Percentiles rank a stretch among this genome's conserved stretches.
Evolutionary conservation across 2,329 filamentous ascomycete genomes (phyloP).

Genomic region (Paracorniculantispora psalliotae): DNA sequence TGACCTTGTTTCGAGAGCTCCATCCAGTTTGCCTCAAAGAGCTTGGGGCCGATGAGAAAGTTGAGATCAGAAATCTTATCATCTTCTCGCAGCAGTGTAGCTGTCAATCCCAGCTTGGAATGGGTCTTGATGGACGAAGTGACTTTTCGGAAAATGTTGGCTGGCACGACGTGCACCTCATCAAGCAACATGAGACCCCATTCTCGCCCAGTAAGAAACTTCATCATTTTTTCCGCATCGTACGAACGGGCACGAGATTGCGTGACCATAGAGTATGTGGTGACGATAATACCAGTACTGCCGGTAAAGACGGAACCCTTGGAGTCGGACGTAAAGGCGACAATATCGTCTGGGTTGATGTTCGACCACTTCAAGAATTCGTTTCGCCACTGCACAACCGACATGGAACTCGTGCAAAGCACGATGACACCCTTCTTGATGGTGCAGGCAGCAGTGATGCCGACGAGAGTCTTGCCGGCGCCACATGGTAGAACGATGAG

Average conservation of each 20-base stretch:
- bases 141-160: conserved; percentile 92
- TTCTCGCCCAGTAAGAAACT: conserved; percentile 81
- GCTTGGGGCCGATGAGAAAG: conserved; percentile 92
- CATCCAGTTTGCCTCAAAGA: conserved; percentile 99
- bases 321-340: conserved; percentile 89
- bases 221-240: conserved; percentile 96
- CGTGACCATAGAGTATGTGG: conserved; percentile 98
- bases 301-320: conserved; percentile 75
- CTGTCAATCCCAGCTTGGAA: conserved; percentile 89
- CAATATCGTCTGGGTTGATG: conserved; percentile 85
- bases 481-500: conserved; percentile 97
- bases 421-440: conserved; percentile 97
- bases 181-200: conserved; percentile 98
- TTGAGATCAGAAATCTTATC: conserved; percentile 98
- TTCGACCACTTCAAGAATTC: conserved; percentile 99
- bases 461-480: conserved; percentile 93
- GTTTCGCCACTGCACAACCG: conserved; percentile 90
- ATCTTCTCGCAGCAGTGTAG: conserved; percentile 89
- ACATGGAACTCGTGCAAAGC: conserved; percentile 96
- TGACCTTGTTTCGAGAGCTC: conserved; percentile 94
- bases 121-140: conserved; percentile 91
- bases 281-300: conserved; percentile 93
- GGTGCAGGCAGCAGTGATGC: conserved; percentile 96
- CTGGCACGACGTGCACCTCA: conserved; percentile 96
- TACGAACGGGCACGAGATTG: conserved; percentile 81